Conservation (phyloP, 108 stramenopile species). For the Cyclotella baltica region DNA sequence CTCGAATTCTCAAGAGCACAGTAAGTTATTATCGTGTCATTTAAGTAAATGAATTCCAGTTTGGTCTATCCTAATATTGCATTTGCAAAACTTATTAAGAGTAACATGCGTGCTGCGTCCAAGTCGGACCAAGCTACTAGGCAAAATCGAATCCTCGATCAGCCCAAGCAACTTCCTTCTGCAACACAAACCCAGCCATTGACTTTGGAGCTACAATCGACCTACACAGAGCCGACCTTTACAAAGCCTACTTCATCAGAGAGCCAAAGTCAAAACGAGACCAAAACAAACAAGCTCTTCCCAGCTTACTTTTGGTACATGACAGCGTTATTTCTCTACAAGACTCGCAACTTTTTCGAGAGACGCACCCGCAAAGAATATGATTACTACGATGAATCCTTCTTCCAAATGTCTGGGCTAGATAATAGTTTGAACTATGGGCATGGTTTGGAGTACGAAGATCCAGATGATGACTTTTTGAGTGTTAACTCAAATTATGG, state of each 20-base stretch:
- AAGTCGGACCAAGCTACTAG: not conserved
- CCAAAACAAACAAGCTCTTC: conserved; percentile 13
- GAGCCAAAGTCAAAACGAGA: not conserved
- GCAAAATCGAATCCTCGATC: not conserved
- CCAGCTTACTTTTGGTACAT: conserved; percentile 30
- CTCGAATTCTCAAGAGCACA: not conserved
- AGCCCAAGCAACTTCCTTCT: not conserved
- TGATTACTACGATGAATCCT: conserved; percentile 7
- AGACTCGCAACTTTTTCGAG: not conserved
- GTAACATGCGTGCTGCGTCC: not conserved
- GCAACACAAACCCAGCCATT: conserved; percentile 3
- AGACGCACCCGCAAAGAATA: not conserved
- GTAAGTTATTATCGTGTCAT: not conserved
- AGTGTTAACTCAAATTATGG: not conserved
- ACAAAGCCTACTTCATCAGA: not conserved
- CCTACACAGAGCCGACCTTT: not conserved
- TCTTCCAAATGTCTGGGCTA: conserved; percentile 4
- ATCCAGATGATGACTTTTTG: not conserved
- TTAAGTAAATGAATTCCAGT: not conserved
- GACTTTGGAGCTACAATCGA: not conserved
- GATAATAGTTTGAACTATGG: not conserved
- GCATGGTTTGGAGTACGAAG: conserved; percentile 1
- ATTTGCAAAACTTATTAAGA: not conserved
- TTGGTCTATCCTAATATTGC: not conserved
- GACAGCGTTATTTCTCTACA: conserved; percentile 11